phyloP scores from a whole-genome alignment of 2,329 filamentous ascomycete genomes.

The Aspergillus sp. region DNA sequence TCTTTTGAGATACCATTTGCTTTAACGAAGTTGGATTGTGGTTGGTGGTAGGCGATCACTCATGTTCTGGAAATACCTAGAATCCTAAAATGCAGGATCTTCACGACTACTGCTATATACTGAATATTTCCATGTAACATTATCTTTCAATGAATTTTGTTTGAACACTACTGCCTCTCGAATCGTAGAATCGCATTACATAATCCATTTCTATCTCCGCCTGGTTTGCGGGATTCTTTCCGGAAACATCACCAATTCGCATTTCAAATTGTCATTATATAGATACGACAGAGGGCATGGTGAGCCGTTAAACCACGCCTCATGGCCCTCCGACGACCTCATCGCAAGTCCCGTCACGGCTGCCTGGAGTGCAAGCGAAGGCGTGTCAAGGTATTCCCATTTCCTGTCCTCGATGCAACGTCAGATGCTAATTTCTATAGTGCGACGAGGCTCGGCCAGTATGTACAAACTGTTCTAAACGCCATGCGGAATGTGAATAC shows the following conservation, averaged over 20 bases:
- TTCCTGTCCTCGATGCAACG: not conserved
- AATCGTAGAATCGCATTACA: not conserved
- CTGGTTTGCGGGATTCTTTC: not conserved
- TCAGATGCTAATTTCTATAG: slow-evolving; percentile 9
- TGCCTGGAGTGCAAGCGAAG: slow-evolving; percentile 29
- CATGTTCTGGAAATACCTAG: too few relatives aligned
- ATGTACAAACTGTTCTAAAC: slow-evolving; percentile 28
- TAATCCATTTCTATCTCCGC: not conserved
- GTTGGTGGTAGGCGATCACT: not conserved
- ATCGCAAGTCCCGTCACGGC: slow-evolving; percentile 31
- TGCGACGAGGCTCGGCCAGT: slow-evolving; percentile 27
- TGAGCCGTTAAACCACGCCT: not conserved
- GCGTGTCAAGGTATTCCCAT: slow-evolving; percentile 25
- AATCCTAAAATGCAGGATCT: too few relatives aligned
- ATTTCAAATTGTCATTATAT: not conserved
- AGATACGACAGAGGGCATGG: not conserved
- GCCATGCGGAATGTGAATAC: slow-evolving; percentile 27
- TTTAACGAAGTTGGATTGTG: not conserved
- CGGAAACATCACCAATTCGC: not conserved
- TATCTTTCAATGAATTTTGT: not conserved
- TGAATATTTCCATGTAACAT: too few relatives aligned
- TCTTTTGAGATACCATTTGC: not conserved
- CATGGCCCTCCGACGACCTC: slow-evolving; percentile 29
- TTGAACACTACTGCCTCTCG: not conserved
- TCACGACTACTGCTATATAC: too few relatives aligned